Evolutionary conservation across 208 protist genomes (phyloP).

Genomic region (Tritrichomonas foetus): DNA sequence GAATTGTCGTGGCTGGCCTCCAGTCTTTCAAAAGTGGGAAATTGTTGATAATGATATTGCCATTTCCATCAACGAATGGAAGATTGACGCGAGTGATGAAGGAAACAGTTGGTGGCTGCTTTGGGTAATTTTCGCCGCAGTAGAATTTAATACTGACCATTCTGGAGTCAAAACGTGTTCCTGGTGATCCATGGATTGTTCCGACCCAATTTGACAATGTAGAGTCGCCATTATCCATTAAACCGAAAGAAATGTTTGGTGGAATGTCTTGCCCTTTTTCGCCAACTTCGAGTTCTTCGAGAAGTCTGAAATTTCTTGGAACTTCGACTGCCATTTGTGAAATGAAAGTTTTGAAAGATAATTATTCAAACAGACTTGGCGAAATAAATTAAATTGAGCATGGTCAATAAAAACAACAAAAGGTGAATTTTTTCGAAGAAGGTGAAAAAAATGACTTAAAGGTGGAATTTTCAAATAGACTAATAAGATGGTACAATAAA

Average conservation of each 20-base stretch:
- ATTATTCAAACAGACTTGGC: too few species aligned
- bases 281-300: slow-evolving; percentile 29
- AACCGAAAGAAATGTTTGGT: slow-evolving; percentile 12
- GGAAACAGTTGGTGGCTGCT: neutral
- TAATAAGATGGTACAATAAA: too few species aligned
- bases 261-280: slow-evolving; percentile 36
- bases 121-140: slow-evolving; percentile 18
- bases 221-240: neutral
- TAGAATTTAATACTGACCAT: neutral
- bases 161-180: neutral
- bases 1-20: neutral
- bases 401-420: too few species aligned
- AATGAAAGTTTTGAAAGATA: too few species aligned
- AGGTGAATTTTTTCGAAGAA: too few species aligned
- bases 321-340: slow-evolving; percentile 4
- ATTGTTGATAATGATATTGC: neutral
- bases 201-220: slow-evolving; percentile 23
- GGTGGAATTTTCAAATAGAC: too few species aligned
- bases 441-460: too few species aligned
- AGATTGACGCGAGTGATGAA: slow-evolving; percentile 29
- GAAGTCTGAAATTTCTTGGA: slow-evolving; percentile 7
- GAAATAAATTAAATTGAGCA: too few species aligned
- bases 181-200: neutral
- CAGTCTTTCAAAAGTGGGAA: neutral
- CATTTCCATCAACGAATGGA: neutral